These are phyloP conservation scores for Peziza echinospora DNA, from an alignment of 495 filamentous ascomycete species.

Conservation along the genomic window DNA sequence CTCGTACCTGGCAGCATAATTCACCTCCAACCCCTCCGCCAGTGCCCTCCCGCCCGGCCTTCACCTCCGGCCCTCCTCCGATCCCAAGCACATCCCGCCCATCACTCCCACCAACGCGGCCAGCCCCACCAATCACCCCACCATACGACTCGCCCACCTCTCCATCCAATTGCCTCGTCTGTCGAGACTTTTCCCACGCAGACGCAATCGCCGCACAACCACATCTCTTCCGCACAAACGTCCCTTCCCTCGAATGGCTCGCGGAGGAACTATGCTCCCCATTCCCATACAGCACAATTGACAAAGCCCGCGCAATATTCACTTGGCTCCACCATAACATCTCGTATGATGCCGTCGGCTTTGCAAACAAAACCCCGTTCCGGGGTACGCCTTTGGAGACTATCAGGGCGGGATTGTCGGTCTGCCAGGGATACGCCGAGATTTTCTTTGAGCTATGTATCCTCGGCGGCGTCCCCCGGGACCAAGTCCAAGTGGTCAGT, in stretches of 20 bases:
- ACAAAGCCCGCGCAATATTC: conserved; percentile 82
- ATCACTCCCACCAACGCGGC: conserved; percentile 23
- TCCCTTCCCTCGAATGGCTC: conserved; percentile 34
- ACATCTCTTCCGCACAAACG: conserved; percentile 7
- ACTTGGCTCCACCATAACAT: conserved; percentile 93
- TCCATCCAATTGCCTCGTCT: conserved; percentile 71
- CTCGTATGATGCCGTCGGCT: conserved; percentile 53
- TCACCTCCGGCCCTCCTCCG: no score
- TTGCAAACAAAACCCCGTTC: conserved; percentile 47
- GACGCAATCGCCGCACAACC: conserved; percentile 52
- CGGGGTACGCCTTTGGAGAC: conserved; percentile 45
- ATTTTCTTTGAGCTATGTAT: conserved; percentile 54
- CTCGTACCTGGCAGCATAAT: background rate
- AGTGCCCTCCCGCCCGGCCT: conserved; percentile 1
- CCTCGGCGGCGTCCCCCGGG: conserved; percentile 47
- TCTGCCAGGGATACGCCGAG: conserved; percentile 82
- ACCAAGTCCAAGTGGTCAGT: conserved; percentile 31
- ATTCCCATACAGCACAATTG: conserved; percentile 50
- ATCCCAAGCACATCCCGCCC: conserved; percentile 20
- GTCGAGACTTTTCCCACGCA: conserved; percentile 67
- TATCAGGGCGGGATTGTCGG: conserved; percentile 52
- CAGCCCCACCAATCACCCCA: conserved; percentile 14
- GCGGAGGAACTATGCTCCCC: conserved; percentile 55
- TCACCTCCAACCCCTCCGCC: background rate
- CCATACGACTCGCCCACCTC: conserved; percentile 18